Base-by-base conservation (phyloP, 768 basidiomycete genomes). In the Tylopilus subfusipes region DNA sequence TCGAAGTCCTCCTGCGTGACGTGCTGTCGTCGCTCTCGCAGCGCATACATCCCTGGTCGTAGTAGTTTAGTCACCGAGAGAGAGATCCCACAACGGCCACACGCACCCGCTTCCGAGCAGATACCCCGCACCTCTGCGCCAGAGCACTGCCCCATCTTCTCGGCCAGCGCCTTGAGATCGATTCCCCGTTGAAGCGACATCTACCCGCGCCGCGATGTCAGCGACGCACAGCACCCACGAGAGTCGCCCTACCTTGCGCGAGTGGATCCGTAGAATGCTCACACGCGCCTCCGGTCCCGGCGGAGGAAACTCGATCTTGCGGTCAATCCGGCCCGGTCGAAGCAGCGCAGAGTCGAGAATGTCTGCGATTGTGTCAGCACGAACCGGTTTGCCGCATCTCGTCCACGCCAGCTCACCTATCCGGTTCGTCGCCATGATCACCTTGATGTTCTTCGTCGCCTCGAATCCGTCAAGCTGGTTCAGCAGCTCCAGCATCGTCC, bases 81-180 rank as follows among this genome's bases (percentile, higher is more conserved):
- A n/a, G 10, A n/a, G n/a, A n/a, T n/a, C n/a, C n/a, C n/a, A n/a
- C n/a, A n/a, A n/a, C n/a, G n/a, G n/a, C n/a, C 21, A 12, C 21
- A 55, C 84, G 55, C 53, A 85, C 91, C 91, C n/a, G 93, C 94
- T 76, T 96, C 93, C 0, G 95, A 96, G 69, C 93, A 96, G 62
- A 97, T 97, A 73, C 94, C 96, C 16, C 96, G 82, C 16, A 98
- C 96, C 70, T 99, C 96, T 2, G 96, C 96, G 61, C 96, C 96
- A 2, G 93, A 96, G 68, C 96, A 98, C 67, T 97, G 93, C 0
- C 96, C 96, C 96, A 98, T 99, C 80, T 99, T 98, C 71, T 98
- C 96, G 0, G 96, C 96, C 3, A 99, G 78, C 2, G 88, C 86
- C 16, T 93, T 88, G n/a, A 98, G 80, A 74, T 99, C 94, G 72